Base-by-base conservation (phyloP, 2,329 filamentous ascomycete species). In the Claviceps citrina region DNA sequence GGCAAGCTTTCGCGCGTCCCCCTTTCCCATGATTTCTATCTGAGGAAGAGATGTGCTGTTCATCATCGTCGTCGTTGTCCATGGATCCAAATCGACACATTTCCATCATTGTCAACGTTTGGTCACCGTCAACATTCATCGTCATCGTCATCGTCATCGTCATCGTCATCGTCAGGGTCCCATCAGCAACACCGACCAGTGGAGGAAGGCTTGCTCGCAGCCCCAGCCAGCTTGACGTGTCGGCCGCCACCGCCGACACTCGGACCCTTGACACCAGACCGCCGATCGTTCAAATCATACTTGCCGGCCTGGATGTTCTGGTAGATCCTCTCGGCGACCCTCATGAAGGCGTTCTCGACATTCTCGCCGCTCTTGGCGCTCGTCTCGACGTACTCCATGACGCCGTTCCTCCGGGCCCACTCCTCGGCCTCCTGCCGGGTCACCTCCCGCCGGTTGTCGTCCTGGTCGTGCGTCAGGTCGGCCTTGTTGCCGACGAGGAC, bases 401-500 rank as follows among this genome's bases (percentile, higher is more conserved):
- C 79, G 43, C 83, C 83, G 60, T 96, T 95, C 49, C 70, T 65
- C 44, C 70, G 70, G 45, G 86, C 93, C 91, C 91, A 98, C 43
- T 82, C 82, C 54, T 89, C 78, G 3, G 91, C 91, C 63, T 96
- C 89, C 49, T 81, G 71, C 39, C 66, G 68, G 1, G 81, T 84
- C 20, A 96, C 86, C 56, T 93, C 81, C 42, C 89, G 72, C 62
- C 78, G 76, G 53, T 81, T 82, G 38, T 68, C 51, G 8, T 54
- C 58, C 37, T 53, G 51, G 36, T n/a, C n/a, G n/a, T 67, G 65
- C 3, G 19, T 77, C 31, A 96, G 68, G 62, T 98, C 91, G 26
- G 76, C 76, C 63, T 98, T 98, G 65, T 98, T 98, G 31, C 91
- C 91, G 5, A 98, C 91, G 5, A 98, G 66, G 16, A 98, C 79